Evolutionary conservation across 495 filamentous ascomycete species (phyloP).

Genomic region (Hyaloscypha finlandica): DNA sequence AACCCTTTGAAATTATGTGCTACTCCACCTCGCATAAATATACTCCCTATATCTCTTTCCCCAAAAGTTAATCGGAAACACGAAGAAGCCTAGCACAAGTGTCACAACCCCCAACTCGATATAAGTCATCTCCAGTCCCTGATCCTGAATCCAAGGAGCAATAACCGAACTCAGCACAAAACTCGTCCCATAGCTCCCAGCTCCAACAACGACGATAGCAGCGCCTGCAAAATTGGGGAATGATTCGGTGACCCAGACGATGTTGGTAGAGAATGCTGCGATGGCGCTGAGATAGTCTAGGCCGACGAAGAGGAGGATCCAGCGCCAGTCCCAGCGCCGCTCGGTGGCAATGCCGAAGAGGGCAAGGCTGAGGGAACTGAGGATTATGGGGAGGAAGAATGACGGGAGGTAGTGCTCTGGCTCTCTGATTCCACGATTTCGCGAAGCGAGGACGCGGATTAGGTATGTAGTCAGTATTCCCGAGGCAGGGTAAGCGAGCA

Average conservation of each 20-base stretch:
- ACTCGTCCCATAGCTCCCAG: constrained; percentile 6
- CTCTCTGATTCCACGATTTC: constrained; percentile 13
- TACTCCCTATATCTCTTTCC: constrained; percentile 7
- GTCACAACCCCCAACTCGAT: background rate
- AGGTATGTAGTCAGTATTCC: constrained; percentile 1
- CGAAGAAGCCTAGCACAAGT: background rate
- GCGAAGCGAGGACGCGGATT: background rate
- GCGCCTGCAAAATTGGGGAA: constrained; percentile 4
- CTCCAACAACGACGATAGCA: constrained; percentile 7
- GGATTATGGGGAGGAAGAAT: constrained; percentile 15
- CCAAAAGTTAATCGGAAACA: constrained; percentile 7
- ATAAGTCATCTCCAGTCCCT: constrained; percentile 5
- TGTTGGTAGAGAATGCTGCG: constrained; percentile 3
- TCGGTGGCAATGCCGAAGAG: constrained; percentile 11
- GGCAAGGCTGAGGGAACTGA: constrained; percentile 3
- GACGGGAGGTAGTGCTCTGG: constrained; percentile 16
- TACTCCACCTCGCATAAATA: constrained; percentile 16
- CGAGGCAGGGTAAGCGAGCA: constrained; percentile 16
- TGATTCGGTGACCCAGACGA: constrained; percentile 15
- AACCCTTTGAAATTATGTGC: too few relatives aligned
- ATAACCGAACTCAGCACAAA: constrained; percentile 12
- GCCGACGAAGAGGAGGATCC: constrained; percentile 5
- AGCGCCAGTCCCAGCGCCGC: constrained; percentile 3
- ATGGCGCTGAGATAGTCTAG: constrained; percentile 6
- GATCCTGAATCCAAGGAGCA: constrained; percentile 6